Evolutionary conservation across 805 yeast genomes (phyloP), one percentile per base, ranked within the genome.

Genomic region (Metschnikowia arizonensis): DNA sequence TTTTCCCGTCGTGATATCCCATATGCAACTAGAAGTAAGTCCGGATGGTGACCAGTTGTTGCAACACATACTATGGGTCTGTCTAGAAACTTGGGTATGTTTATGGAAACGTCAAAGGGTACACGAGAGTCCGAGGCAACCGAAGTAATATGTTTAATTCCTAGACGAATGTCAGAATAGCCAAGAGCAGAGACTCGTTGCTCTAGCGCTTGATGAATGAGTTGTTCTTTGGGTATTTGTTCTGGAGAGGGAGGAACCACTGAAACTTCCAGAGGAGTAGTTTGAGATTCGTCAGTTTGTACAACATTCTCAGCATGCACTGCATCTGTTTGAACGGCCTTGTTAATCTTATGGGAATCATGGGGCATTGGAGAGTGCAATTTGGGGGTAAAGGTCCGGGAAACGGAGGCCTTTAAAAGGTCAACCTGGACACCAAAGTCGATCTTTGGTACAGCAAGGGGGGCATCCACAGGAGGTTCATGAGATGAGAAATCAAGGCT

Each of bases 351-450:
- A 10, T 33, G 17, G 9, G 33, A 10, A 5, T 15, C 38, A 17
- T 19, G 17, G 32, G 26, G 15, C 12, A 25, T 34, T 24, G 37
- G 39, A 9, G 21, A 17, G 14, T 15, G 28, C 6, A 30, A 5
- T 31, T 12, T 10, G 35, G 40, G 41, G 28, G 11, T 12, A 18
- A 9, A 10, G 30, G 37, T 14, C 32, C 3, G 32, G 40, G 32
- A 37, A 15, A 37, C 31, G 38, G 42, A 11, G 4, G 45, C 8
- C 19, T 33, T 52, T 37, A 28, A 44, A 18, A 42, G 48, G 24
- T 63, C 66, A 1, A 61, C 65, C 44, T 65, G 68, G 14, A 64
- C 58, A 12, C 61, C 65, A 29, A 64, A 55, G 46, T 58, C 59
- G 7, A 58, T 58, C 15, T 44, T 53, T 14, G 49, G 11, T 5